phyloP scores from a whole-genome alignment of 116 monocot species.

The Phalaenopsis hybrid region DNA sequence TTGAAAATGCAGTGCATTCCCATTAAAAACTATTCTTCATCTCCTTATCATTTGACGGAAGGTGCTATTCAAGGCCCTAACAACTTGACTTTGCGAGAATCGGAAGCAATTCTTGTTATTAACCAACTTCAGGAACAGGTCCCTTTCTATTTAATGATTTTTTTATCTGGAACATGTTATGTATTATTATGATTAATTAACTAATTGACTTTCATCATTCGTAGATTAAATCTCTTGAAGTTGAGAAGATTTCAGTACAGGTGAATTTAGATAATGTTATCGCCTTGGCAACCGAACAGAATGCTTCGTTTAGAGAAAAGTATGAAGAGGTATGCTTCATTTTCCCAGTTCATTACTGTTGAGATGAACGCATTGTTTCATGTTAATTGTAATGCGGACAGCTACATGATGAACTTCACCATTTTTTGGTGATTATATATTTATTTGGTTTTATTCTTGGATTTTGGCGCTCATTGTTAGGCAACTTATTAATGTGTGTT shows the following conservation, averaged over 20 bases:
- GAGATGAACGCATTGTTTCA: neutral
- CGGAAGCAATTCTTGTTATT: slow-evolving; percentile 56
- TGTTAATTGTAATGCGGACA: neutral
- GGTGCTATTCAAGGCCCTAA: slow-evolving; percentile 12
- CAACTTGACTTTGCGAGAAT: slow-evolving; percentile 46
- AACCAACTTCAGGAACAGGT: slow-evolving; percentile 76
- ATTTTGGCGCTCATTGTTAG: neutral
- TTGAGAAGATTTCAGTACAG: slow-evolving; percentile 40
- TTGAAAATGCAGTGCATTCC: slow-evolving; percentile 13
- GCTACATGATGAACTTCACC: neutral
- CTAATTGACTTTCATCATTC: slow-evolving; percentile 4
- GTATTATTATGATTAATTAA: slow-evolving; percentile 15
- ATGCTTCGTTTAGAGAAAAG: slow-evolving; percentile 38
- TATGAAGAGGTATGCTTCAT: slow-evolving; percentile 47
- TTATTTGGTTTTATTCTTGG: neutral
- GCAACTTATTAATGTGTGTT: too few relatives aligned
- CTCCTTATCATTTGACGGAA: slow-evolving; percentile 11
- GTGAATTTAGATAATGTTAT: slow-evolving; percentile 50
- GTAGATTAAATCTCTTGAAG: slow-evolving; percentile 24
- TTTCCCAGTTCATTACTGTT: neutral
- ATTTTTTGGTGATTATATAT: neutral
- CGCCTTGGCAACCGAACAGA: slow-evolving; percentile 56
- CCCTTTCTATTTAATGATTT: neutral
- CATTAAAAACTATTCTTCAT: slow-evolving; percentile 5
- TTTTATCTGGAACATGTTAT: neutral